phyloP scores from a whole-genome alignment of 192 early-diverging fungal species.

The Backusella australiensis region DNA sequence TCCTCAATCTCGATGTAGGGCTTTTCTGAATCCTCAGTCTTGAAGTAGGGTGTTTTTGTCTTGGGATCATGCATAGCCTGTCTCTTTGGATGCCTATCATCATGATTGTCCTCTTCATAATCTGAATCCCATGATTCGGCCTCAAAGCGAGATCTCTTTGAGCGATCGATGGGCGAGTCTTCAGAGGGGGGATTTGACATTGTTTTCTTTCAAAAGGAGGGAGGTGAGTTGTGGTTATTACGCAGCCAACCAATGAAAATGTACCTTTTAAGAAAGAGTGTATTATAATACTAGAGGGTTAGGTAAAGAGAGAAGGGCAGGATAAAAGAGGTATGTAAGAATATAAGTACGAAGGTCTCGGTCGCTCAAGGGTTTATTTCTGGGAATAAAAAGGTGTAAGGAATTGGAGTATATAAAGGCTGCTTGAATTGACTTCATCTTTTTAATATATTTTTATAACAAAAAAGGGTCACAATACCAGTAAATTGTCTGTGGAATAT shows the following conservation, averaged over 20 bases:
- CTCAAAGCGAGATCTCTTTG: conserved; percentile 30
- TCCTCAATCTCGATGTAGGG: not conserved
- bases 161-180: conserved; percentile 28
- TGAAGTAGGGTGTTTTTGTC: conserved; percentile 29
- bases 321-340: not conserved
- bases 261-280: not conserved
- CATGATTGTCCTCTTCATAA: conserved; percentile 2
- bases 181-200: conserved; percentile 23
- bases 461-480: not conserved
- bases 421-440: not conserved
- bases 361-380: not conserved
- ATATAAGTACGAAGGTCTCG: not conserved
- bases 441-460: not conserved
- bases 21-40: not conserved
- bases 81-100: conserved; percentile 28
- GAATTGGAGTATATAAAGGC: not conserved
- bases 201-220: conserved; percentile 15
- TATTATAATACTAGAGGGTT: not conserved
- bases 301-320: not conserved
- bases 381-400: not conserved
- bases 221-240: not conserved
- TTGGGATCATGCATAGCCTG: conserved; percentile 34
- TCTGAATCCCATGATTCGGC: conserved; percentile 25
- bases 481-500: not conserved
- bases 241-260: not conserved